Base-by-base conservation (phyloP, 192 early-diverging fungal genomes). In the Coemansia sp. region DNA sequence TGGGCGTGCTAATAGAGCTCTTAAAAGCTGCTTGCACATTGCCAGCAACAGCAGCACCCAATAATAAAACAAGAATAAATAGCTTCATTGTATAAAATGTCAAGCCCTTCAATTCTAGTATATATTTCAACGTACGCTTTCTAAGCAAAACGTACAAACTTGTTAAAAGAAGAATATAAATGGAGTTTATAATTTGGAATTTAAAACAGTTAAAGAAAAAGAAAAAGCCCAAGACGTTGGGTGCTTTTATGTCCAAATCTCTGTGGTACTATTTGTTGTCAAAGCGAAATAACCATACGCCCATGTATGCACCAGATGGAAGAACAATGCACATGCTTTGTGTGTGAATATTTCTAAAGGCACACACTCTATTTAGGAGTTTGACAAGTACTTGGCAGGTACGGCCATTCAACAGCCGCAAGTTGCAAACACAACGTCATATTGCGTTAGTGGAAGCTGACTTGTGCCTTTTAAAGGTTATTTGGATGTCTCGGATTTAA, bases 401-500 rank as follows among this genome's bases (percentile, higher is more conserved):
- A 64, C 23, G 24, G 58, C 71, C 20, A 24, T 78, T 27, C 43
- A 37, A 16, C 75, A 72, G 39, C 27, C 71, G 32, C 24, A 59
- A 10, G 65, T 71, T 32, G 65, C 57, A 5, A 55, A 77, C 18
- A 64, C 50, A 18, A 3, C 20, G 9, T 56, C 64, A 3, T 71
- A 62, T 23, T 76, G 74, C 43, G 57, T 66, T 5, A 37, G 64
- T 20, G 68, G 68, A 14, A 29, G 38, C 11, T 76, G 64, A 68
- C 59, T 76, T 16, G 47, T 24, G 5, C 49, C 71, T 13, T 76
- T 76, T 71, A 54, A 71, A 11, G 60, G 71, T 37, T 52, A 64
- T 19, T 12, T 64, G 2, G 29, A 45, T 3, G 4, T 71, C 48
- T 14, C 53, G 1, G 45, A 63, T 12, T 45, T 76, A 48, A 14